Percentiles rank a stretch among this genome's conserved stretches.
These are phyloP conservation scores for Lactarius vividus DNA, from an alignment of 768 basidiomycete species.

Conservation along the genomic window DNA sequence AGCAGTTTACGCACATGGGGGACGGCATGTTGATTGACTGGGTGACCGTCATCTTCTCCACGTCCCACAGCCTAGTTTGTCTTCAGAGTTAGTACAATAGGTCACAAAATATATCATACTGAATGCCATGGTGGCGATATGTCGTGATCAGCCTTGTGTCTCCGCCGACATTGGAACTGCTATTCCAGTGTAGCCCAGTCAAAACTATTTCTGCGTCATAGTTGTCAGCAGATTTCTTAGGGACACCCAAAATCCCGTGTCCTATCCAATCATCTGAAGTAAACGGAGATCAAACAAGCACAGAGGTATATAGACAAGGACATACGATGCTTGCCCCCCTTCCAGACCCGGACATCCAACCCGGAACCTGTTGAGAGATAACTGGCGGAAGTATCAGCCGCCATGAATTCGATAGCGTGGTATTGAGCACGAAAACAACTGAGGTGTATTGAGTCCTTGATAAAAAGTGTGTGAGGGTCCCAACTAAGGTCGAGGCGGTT, in stretches of 20 bases:
- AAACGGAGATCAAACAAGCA: too few species aligned
- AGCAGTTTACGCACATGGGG: background rate
- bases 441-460: too few species aligned
- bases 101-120: background rate
- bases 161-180: background rate
- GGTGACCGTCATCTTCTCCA: background rate
- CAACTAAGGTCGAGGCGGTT: background rate
- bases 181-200: conserved; percentile 6
- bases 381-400: background rate
- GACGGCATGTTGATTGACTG: background rate
- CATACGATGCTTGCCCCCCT: conserved; percentile 1
- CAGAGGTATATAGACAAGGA: too few species aligned
- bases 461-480: too few species aligned
- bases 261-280: background rate
- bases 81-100: background rate
- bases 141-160: background rate
- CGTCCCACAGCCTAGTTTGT: background rate
- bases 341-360: background rate
- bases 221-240: conserved; percentile 10
- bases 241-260: background rate
- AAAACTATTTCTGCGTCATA: background rate
- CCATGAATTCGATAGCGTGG: background rate
- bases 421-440: too few species aligned
- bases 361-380: background rate
- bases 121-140: background rate